A percentile compares a stretch with the other conserved stretches of the same genome.
Conservation (phyloP, 2,329 filamentous ascomycete genomes). For the Pseudogymnoascus sp. region DNA sequence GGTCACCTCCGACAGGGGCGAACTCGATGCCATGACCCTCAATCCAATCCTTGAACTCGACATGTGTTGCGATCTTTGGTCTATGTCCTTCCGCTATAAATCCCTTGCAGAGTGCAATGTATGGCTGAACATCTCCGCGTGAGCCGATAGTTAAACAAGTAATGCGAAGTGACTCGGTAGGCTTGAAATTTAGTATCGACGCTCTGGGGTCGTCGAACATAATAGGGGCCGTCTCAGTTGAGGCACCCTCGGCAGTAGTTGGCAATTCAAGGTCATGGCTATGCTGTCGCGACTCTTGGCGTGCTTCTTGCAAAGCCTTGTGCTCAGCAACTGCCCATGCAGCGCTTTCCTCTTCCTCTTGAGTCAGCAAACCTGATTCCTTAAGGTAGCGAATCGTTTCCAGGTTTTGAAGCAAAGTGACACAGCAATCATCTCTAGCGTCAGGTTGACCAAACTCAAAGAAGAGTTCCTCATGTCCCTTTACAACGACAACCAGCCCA, state of each 20-base stretch:
- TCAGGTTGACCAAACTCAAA: slow-evolving; percentile 82
- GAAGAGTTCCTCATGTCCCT: slow-evolving; percentile 90
- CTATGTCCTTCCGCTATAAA: slow-evolving; percentile 81
- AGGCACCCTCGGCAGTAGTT: slow-evolving; percentile 37
- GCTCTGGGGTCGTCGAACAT: slow-evolving; percentile 84
- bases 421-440: slow-evolving; percentile 78
- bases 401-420: slow-evolving; percentile 70
- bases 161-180: slow-evolving; percentile 67
- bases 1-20: slow-evolving; percentile 79
- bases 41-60: slow-evolving; percentile 84
- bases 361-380: slow-evolving; percentile 60
- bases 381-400: slow-evolving; percentile 65
- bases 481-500: slow-evolving; percentile 85
- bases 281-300: slow-evolving; percentile 43
- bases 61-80: slow-evolving; percentile 82
- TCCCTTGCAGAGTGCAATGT: slow-evolving; percentile 91
- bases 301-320: slow-evolving; percentile 69
- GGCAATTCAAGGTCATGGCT: slow-evolving; percentile 46
- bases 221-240: slow-evolving; percentile 60
- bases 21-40: slow-evolving; percentile 93
- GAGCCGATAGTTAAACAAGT: slow-evolving; percentile 96
- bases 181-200: slow-evolving; percentile 88
- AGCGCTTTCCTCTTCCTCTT: slow-evolving; percentile 63
- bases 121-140: slow-evolving; percentile 91
- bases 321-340: slow-evolving; percentile 74